These are phyloP conservation scores for Trichocladium antarcticum DNA, from an alignment of 495 filamentous ascomycete genomes.

Conservation along the genomic window DNA sequence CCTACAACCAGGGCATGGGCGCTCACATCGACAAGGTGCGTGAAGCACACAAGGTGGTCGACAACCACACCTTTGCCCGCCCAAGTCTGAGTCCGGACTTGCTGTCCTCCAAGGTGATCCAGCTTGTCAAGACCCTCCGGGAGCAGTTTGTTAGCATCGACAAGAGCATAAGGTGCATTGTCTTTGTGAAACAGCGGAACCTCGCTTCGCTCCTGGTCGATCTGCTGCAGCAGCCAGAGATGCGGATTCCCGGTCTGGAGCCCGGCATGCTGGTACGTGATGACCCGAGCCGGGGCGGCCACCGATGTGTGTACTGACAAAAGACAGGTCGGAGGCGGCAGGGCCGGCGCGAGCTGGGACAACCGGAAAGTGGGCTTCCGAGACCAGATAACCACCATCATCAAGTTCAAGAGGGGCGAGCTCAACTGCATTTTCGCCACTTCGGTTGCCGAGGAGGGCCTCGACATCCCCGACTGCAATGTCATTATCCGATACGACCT, in stretches of 20 bases:
- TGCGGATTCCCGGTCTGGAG: conserved; percentile 48
- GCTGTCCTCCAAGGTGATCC: conserved; percentile 63
- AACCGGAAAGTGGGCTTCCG: conserved; percentile 50
- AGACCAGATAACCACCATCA: conserved; percentile 64
- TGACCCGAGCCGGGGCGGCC: conserved; percentile 17
- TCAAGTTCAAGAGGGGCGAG: conserved; percentile 66
- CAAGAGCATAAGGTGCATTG: conserved; percentile 62
- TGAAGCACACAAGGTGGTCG: conserved; percentile 49
- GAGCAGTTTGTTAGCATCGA: conserved; percentile 43
- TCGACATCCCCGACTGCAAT: conserved; percentile 95
- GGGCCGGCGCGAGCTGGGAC: conserved; percentile 7
- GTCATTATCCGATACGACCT: conserved; percentile 81
- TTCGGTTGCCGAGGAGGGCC: conserved; percentile 85
- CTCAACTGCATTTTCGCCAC: conserved; percentile 88
- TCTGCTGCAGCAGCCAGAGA: conserved; percentile 45
- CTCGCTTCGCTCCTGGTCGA: conserved; percentile 63
- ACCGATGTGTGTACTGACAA: not conserved
- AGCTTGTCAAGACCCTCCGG: conserved; percentile 47
- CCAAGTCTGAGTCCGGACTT: conserved; percentile 33
- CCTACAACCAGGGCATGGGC: conserved; percentile 35
- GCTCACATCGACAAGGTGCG: conserved; percentile 44
- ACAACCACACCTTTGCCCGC: conserved; percentile 35
- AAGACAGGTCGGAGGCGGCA: conserved; percentile 21
- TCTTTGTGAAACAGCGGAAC: conserved; percentile 72
- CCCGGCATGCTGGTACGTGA: conserved; percentile 60